Evolutionary conservation across 1,284 basidiomycete genomes (phyloP), one percentile per base, ranked within the genome.

Genomic region (Trichosporon ovoides): DNA sequence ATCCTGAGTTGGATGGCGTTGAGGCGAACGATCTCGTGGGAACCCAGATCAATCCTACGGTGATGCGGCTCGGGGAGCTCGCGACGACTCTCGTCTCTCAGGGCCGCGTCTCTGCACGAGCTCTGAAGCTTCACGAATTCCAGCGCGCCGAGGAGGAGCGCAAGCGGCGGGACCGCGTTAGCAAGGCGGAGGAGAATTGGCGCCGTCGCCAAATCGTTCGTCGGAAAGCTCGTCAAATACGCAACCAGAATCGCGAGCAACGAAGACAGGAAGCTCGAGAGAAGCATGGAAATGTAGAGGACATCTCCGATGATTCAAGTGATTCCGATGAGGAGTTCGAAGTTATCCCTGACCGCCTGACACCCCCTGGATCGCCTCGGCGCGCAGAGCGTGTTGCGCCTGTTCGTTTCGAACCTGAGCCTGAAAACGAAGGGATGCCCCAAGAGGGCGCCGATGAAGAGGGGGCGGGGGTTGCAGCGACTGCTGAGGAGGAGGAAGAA

Each of bases 301-400:
- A 60, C 13, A 60, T 60, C n/a, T 69, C 67, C 12, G 64, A 57
- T 16, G 73, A 74, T 55, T 69, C 70, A 43, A 56, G 59, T 9
- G 68, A 75, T 51, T 71, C 71, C 1, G 72, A 72, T 18, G 68
- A 69, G 38, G 73, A 74, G 35, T 74, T 61, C 57, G 71, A 70
- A 36, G 19, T 64, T 7, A 53, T 58, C 14, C 74, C 74, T 11
- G 71, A 76, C 20, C 62, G 71, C 37, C 60, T 73, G 38, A 74
- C 72, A 13, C 72, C 72, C 16, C 68, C 66, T 7, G 62, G 62
- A 24, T 67, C 68, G 14, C 66, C 65, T 2, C 61, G 64, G 13
- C 57, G 53, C n/a, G 46, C 35, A 1, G 59, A 60, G 38, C 56
- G 64, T 20, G 53, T 61, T 1, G 63, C 60, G 0, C 63, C 63